Conservation (phyloP, 2,329 filamentous ascomycete genomes). For the Fusarium sp. region DNA sequence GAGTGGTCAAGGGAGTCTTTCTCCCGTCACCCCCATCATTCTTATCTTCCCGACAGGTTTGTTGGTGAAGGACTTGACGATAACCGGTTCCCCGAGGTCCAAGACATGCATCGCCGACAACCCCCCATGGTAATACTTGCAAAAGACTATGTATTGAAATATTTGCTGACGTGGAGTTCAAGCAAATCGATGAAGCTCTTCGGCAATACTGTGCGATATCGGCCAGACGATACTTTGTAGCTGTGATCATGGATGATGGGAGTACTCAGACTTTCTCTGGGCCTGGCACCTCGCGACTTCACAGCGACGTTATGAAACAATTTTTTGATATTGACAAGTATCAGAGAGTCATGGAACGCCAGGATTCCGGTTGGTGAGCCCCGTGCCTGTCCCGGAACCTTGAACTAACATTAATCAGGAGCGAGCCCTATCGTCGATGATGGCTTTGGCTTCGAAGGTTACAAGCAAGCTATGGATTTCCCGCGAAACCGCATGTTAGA, state of each 20-base stretch:
- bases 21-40: slow-evolving; percentile 52
- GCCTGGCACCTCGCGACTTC: slow-evolving; percentile 51
- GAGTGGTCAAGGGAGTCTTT: slow-evolving; percentile 54
- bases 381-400: no score
- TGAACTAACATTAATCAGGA: slow-evolving; percentile 43
- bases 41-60: slow-evolving; percentile 48
- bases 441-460: slow-evolving; percentile 45
- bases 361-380: slow-evolving; percentile 53
- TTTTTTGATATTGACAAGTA: slow-evolving; percentile 62
- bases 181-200: slow-evolving; percentile 64
- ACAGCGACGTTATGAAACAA: slow-evolving; percentile 53
- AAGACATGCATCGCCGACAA: slow-evolving; percentile 51
- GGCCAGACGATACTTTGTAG: slow-evolving; percentile 64
- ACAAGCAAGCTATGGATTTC: slow-evolving; percentile 43
- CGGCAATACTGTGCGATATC: slow-evolving; percentile 64
- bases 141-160: not conserved
- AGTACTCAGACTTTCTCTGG: slow-evolving; percentile 59
- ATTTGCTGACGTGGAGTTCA: slow-evolving; percentile 25
- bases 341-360: slow-evolving; percentile 52
- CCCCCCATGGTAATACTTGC: slow-evolving; percentile 53
- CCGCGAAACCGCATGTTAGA: slow-evolving; percentile 45
- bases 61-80: slow-evolving; percentile 47
- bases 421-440: slow-evolving; percentile 51
- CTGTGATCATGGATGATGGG: slow-evolving; percentile 61
- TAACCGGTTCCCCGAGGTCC: slow-evolving; percentile 50